Conservation (phyloP, 208 protist genomes). For the Tritrichomonas musculus region DNA sequence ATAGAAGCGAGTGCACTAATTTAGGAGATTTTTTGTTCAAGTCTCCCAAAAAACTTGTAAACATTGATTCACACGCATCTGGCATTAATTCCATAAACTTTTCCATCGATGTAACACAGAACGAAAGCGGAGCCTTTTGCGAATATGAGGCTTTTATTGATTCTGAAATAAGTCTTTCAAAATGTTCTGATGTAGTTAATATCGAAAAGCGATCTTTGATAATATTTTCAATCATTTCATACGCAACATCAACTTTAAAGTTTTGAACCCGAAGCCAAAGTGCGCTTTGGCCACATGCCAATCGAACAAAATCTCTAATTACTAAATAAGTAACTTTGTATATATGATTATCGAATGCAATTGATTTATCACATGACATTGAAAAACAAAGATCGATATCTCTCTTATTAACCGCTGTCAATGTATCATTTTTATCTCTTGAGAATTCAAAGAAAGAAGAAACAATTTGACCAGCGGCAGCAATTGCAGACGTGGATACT, state of each 20-base stretch:
- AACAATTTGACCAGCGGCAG: not conserved
- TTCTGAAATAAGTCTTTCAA: not conserved
- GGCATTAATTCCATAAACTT: not conserved
- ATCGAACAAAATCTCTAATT: not conserved
- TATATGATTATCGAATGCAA: not conserved
- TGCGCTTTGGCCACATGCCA: not conserved
- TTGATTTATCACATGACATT: not conserved
- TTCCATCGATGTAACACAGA: not conserved
- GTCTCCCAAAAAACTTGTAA: not conserved
- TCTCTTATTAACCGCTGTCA: not conserved
- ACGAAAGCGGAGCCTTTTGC: not conserved
- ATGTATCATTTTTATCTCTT: not conserved
- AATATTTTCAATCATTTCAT: not conserved
- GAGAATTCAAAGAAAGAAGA: not conserved
- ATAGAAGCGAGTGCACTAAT: not conserved
- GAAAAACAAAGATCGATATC: not conserved
- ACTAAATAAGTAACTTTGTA: not conserved
- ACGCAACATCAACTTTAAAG: not conserved
- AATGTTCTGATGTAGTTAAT: not conserved
- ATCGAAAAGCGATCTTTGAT: not conserved
- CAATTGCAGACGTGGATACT: not conserved
- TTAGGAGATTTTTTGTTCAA: not conserved
- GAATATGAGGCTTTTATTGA: not conserved
- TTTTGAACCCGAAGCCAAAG: not conserved
- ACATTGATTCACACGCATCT: not conserved